A percentile compares a stretch with the other conserved stretches of the same genome.
Conservation (phyloP, 1,284 basidiomycete genomes). For the Stereum hirsutum region DNA sequence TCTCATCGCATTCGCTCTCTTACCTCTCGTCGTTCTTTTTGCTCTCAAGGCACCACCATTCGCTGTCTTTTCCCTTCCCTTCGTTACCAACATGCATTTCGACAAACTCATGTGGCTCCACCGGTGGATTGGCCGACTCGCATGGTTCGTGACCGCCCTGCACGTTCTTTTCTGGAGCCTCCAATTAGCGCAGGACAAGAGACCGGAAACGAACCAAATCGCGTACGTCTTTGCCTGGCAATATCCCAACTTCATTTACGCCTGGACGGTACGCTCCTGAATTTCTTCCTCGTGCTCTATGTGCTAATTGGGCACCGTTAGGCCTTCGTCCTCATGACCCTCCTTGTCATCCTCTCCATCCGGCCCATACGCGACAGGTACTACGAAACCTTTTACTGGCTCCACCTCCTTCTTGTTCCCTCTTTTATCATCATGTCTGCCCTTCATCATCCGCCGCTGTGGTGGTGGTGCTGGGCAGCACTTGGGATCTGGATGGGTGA, state of each 20-base stretch:
- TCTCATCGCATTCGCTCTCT: conserved; percentile 69
- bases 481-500: conserved; percentile 61
- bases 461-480: conserved; percentile 64
- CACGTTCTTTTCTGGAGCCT: conserved; percentile 75
- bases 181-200: conserved; percentile 51
- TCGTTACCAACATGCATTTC: conserved; percentile 61
- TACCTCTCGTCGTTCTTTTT: conserved; percentile 70
- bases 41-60: conserved; percentile 80
- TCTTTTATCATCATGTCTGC: conserved; percentile 52
- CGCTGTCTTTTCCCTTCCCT: conserved; percentile 68
- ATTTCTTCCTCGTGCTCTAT: neutral
- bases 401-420: conserved; percentile 62
- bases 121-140: conserved; percentile 63
- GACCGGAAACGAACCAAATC: conserved; percentile 35
- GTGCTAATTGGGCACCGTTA: conserved; percentile 16
- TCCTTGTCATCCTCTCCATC: conserved; percentile 57
- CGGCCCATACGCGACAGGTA: conserved; percentile 53
- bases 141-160: conserved; percentile 62
- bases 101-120: conserved; percentile 74
- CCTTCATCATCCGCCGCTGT: conserved; percentile 63
- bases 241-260: conserved; percentile 68
- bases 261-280: conserved; percentile 50
- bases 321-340: conserved; percentile 66
- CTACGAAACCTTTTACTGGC: conserved; percentile 73
- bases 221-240: conserved; percentile 59